A percentile compares a stretch with the other conserved stretches of the same genome.
Evolutionary conservation across 805 yeast genomes (phyloP).

Genomic region (Yarrowia sp.): DNA sequence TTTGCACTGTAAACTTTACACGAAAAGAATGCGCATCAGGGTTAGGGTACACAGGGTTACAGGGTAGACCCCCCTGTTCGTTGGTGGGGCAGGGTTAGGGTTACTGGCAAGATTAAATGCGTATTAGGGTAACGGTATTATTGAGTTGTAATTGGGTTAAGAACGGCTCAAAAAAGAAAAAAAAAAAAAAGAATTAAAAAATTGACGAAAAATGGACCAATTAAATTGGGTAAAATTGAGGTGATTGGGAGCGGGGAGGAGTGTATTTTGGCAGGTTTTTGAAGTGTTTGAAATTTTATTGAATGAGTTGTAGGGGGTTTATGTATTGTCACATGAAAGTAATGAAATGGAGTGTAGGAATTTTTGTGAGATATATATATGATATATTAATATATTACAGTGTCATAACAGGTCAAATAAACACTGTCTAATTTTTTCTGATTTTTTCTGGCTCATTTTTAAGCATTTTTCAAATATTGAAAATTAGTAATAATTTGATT

Average conservation of each 20-base stretch:
- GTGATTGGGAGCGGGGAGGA: background rate
- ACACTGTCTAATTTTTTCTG: background rate
- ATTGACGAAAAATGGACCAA: background rate
- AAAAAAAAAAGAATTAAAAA: background rate
- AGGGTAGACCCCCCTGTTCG: conserved; percentile 8
- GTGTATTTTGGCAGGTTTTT: no score
- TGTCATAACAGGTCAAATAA: background rate
- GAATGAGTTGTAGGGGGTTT: no score
- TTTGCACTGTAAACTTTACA: conserved; percentile 10
- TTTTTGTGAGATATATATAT: no score
- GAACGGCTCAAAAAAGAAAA: background rate
- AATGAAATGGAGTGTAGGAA: no score
- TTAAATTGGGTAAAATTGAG: background rate
- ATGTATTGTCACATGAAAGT: background rate
- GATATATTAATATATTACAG: background rate
- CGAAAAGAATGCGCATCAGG: conserved; percentile 20
- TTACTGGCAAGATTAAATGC: background rate
- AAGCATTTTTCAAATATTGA: background rate
- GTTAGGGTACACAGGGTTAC: background rate
- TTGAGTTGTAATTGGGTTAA: background rate
- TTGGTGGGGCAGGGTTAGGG: conserved; percentile 18
- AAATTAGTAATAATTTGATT: no score
- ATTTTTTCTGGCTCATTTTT: background rate
- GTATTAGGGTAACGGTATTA: background rate
- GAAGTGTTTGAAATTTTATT: no score